phyloP scores from a whole-genome alignment of 2,329 filamentous ascomycete species.

The Colletotrichum somersetense region DNA sequence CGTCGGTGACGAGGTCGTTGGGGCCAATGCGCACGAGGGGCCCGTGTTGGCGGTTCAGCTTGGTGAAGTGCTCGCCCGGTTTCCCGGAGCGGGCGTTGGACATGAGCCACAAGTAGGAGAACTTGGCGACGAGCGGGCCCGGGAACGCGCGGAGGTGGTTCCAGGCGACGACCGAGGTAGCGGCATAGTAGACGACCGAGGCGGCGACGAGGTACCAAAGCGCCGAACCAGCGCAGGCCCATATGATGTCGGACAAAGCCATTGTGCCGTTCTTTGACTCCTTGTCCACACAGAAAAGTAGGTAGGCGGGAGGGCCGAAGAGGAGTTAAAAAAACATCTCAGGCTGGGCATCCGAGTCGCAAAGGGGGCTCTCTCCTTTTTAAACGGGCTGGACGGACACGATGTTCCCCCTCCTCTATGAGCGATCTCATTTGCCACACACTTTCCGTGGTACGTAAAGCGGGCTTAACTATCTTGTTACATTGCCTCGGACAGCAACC shows the following conservation, averaged over 20 bases:
- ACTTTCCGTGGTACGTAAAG: too few relatives aligned
- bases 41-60: constrained; percentile 34
- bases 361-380: not conserved
- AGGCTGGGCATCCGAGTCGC: not conserved
- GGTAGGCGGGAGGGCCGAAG: not conserved
- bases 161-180: constrained; percentile 49
- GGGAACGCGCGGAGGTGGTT: constrained; percentile 37
- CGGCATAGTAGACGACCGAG: constrained; percentile 36
- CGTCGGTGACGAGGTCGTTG: constrained; percentile 42
- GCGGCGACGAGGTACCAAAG: constrained; percentile 10
- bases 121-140: constrained; percentile 26
- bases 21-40: constrained; percentile 43
- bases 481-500: not conserved
- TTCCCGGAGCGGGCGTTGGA: constrained; percentile 30
- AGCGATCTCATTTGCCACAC: not conserved
- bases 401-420: not conserved
- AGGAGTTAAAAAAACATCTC: not conserved
- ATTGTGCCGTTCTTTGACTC: constrained; percentile 1
- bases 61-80: constrained; percentile 29
- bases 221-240: not conserved
- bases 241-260: constrained; percentile 2
- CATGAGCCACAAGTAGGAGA: constrained; percentile 41
- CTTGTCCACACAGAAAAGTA: not conserved
- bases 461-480: not conserved
- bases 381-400: not conserved